phyloP scores from a whole-genome alignment of 768 basidiomycete species.

The Leccinum obscurum region DNA sequence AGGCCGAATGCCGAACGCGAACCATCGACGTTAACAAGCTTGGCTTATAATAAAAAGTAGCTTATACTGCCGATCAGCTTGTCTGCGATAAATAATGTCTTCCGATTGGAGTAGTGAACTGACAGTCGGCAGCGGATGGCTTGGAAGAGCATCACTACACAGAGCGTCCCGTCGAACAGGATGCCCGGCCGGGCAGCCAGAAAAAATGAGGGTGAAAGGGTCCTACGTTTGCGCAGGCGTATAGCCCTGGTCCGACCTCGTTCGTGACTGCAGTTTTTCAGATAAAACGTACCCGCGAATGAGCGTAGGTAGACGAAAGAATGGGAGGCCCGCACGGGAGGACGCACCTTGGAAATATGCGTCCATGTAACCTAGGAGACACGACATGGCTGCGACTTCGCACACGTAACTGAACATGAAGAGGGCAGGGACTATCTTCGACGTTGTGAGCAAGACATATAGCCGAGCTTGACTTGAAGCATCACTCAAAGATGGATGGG shows the following conservation, averaged over 20 bases:
- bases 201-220: not conserved
- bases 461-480: slow-evolving; percentile 15
- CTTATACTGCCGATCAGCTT: slow-evolving; percentile 13
- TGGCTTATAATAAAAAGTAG: not conserved
- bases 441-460: slow-evolving; percentile 4
- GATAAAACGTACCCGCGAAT: not conserved
- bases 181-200: slow-evolving; percentile 10
- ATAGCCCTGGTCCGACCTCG: slow-evolving; percentile 3
- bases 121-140: slow-evolving; percentile 1
- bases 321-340: not conserved
- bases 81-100: slow-evolving; percentile 4
- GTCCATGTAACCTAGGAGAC: slow-evolving; percentile 1
- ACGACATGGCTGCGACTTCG: slow-evolving; percentile 10
- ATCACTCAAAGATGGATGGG: slow-evolving; percentile 5
- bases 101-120: not conserved
- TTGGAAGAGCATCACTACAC: slow-evolving; percentile 7
- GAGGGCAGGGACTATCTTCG: slow-evolving; percentile 4
- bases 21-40: too few relatives aligned
- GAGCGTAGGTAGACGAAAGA: not conserved
- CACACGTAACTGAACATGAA: slow-evolving; percentile 12
- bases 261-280: slow-evolving; percentile 7
- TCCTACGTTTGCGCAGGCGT: slow-evolving; percentile 1
- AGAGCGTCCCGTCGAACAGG: slow-evolving; percentile 10
- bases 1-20: not conserved
- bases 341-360: slow-evolving; percentile 5